Percentiles rank a stretch among this genome's conserved stretches.
Evolutionary conservation across 352 stramenopile genomes (phyloP).

Genomic region (Globisporangium iwayamae): DNA sequence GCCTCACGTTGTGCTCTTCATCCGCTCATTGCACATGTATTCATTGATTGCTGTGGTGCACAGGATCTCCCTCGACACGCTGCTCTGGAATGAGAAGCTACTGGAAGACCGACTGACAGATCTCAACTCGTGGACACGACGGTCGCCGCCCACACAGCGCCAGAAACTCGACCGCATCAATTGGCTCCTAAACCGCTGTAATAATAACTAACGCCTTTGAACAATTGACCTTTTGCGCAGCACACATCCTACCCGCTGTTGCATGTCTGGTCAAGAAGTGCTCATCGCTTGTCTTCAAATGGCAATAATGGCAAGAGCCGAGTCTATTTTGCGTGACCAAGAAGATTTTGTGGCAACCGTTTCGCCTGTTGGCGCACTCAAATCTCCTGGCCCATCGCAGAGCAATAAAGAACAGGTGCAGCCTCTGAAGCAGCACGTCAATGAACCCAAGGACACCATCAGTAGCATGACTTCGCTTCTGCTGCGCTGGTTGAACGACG

Average conservation of each 20-base stretch:
- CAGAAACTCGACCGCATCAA: conserved; percentile 73
- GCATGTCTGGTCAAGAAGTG: neutral
- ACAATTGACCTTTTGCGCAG: neutral
- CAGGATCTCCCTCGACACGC: conserved; percentile 71
- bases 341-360: neutral
- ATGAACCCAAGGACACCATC: neutral
- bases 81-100: conserved; percentile 63
- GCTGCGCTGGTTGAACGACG: conserved; percentile 65
- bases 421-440: neutral
- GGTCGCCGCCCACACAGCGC: conserved; percentile 42
- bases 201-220: conserved; percentile 17
- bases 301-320: neutral
- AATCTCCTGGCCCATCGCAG: neutral
- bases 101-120: conserved; percentile 63
- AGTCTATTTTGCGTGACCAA: conserved; percentile 1
- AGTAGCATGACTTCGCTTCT: conserved; percentile 50
- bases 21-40: neutral
- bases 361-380: neutral
- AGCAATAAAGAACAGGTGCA: neutral
- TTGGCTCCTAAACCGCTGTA: conserved; percentile 58
- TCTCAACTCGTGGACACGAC: conserved; percentile 59
- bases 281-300: neutral
- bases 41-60: neutral
- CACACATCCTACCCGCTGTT: neutral
- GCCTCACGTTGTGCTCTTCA: no score